A percentile compares a stretch with the other conserved stretches of the same genome.
Evolutionary conservation across 495 filamentous ascomycete genomes (phyloP).

Genomic region (Cudoniella acicularis): DNA sequence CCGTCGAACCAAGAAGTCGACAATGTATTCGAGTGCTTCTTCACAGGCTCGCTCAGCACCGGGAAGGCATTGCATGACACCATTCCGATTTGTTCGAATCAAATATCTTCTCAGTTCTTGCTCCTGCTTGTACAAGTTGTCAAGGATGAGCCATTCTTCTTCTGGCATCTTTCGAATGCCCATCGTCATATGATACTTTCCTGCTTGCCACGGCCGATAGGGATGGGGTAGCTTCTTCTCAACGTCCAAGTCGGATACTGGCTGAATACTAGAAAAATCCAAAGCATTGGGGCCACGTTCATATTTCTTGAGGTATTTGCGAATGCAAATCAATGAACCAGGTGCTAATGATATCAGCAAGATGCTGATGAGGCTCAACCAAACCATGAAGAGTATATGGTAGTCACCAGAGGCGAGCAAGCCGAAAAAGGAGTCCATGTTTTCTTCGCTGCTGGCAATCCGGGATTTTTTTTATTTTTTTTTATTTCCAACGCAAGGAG

Average conservation of each 20-base stretch:
- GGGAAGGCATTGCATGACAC: conserved; percentile 46
- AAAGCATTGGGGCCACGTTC: too few relatives aligned
- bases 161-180: conserved; percentile 47
- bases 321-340: too few relatives aligned
- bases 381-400: too few relatives aligned
- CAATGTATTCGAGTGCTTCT: conserved; percentile 48
- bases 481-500: too few relatives aligned
- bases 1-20: conserved; percentile 43
- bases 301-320: too few relatives aligned
- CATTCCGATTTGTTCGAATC: conserved; percentile 36
- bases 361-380: too few relatives aligned
- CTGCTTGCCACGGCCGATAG: conserved; percentile 20
- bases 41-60: conserved; percentile 46
- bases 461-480: too few relatives aligned
- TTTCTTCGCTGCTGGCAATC: too few relatives aligned
- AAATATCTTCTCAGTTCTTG: conserved; percentile 41
- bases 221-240: conserved; percentile 2
- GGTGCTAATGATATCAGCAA: too few relatives aligned
- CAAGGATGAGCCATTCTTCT: conserved; percentile 50
- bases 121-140: conserved; percentile 48
- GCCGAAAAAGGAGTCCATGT: too few relatives aligned
- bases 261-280: conserved; percentile 12
- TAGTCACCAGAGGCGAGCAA: too few relatives aligned
- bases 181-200: conserved; percentile 42
- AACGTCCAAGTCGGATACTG: conserved; percentile 5